Evolutionary conservation across 2,329 filamentous ascomycete species (phyloP).

Genomic region (Corniculantispora saksenae): DNA sequence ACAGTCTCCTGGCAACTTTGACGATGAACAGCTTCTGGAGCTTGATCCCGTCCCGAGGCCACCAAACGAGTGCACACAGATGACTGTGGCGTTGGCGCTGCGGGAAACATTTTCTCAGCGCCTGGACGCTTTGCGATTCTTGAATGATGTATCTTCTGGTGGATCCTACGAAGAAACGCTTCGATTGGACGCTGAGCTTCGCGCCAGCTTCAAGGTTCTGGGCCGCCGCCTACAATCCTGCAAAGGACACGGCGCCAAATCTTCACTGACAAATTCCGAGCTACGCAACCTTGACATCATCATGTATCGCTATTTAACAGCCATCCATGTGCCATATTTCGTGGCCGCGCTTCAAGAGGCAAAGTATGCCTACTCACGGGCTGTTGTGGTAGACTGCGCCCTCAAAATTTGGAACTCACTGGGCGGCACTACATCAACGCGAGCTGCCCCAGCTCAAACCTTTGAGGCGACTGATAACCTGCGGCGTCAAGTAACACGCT

Average conservation of each 20-base stretch:
- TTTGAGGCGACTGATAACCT: neutral
- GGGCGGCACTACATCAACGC: constrained; percentile 23
- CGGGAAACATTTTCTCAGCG: constrained; percentile 45
- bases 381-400: constrained; percentile 48
- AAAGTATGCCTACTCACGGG: constrained; percentile 52
- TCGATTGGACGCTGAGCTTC: constrained; percentile 43
- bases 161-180: constrained; percentile 48
- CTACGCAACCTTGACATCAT: constrained; percentile 50
- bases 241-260: constrained; percentile 19
- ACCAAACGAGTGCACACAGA: constrained; percentile 39
- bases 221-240: constrained; percentile 34
- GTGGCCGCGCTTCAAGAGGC: constrained; percentile 41
- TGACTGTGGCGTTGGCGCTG: constrained; percentile 43
- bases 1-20: constrained; percentile 47
- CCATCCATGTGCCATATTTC: constrained; percentile 57
- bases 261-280: constrained; percentile 39
- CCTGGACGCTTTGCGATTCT: constrained; percentile 42
- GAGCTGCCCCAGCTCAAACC: constrained; percentile 23
- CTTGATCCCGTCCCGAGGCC: constrained; percentile 35
- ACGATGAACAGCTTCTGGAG: constrained; percentile 48
- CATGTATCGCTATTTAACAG: constrained; percentile 55
- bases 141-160: constrained; percentile 43
- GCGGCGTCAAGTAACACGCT: constrained; percentile 38
- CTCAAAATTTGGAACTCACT: constrained; percentile 47
- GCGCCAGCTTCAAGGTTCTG: constrained; percentile 43